Base-by-base conservation (phyloP, 345 rosid genomes). In the Zanthoxylum bungeanum region DNA sequence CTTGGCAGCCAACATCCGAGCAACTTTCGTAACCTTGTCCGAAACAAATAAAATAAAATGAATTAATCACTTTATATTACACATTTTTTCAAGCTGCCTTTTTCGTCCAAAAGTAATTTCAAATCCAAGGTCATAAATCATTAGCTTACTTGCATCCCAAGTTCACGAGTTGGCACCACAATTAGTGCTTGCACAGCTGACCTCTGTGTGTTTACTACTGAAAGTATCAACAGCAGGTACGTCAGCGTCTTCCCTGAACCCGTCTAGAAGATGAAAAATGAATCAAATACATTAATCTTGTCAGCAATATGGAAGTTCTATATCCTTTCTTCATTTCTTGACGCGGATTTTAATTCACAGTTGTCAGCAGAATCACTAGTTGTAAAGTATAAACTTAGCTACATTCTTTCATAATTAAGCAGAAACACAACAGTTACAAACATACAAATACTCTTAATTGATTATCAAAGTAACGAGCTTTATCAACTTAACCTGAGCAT, bases 221-320 rank as follows among this genome's bases (percentile, higher is more conserved):
- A 87, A 76, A 84, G 83, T 65, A 93, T 84, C 80, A 82, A 75
- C 47, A 91, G 72, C n/a, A 93, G 64, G 78, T 93, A 91, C 2
- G 98, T 88, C 83, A 93, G 85, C 34, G 93, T 93, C 91, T 93
- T 91, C 47, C 98, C 98, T 24, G 96, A 91, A 78, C 97, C 96
- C 86, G 96, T 93, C 96, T 87, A 85, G 68, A 81, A 64, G 16
- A 71, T 74, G 82, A 78, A 60, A 84, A 75, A 1, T 1, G 9
- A 44, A 47, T 75, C 53, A 40, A 66, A 6, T 64, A 66, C 60
- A 75, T 72, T 68, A 75, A 65, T 44, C 31, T 10, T 5, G 14
- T 52, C 24, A 62, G 28, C 56, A 46, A 40, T 2, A 7, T 63
- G 72, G 63, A 57, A 73, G 75, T 37, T 52, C 3, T 17, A 21